Evolutionary conservation across 129 eudicot genomes (phyloP).

Genomic region (Ambrosia artemisiifolia): DNA sequence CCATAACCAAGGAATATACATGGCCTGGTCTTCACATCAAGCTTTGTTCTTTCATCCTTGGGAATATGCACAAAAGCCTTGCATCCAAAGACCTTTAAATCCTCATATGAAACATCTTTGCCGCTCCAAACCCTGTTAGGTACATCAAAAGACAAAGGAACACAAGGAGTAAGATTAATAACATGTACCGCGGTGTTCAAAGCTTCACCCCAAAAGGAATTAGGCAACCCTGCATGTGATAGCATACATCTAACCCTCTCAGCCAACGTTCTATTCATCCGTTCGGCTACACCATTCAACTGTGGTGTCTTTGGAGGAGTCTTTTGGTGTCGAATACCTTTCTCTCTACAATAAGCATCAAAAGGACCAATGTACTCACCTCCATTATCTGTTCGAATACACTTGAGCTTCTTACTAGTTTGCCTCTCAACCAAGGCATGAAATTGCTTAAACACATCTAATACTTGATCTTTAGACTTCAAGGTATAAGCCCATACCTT

Average conservation of each 20-base stretch:
- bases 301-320: too few species aligned
- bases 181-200: neutral
- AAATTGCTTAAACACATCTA: too few species aligned
- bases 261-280: too few species aligned
- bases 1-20: neutral
- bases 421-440: too few species aligned
- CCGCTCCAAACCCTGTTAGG: neutral
- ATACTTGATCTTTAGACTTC: too few species aligned
- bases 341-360: too few species aligned
- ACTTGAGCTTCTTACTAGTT: too few species aligned
- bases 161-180: neutral
- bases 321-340: too few species aligned
- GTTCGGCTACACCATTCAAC: too few species aligned
- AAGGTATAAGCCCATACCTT: too few species aligned
- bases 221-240: neutral
- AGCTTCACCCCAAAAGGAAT: neutral
- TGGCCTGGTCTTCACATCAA: neutral
- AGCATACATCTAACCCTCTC: neutral
- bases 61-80: neutral
- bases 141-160: neutral
- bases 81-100: neutral
- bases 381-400: too few species aligned
- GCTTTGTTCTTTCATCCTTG: neutral
- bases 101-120: neutral
- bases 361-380: too few species aligned